Conservation (phyloP, 176 grass and related monocot species). For the Elymus sibiricus region DNA sequence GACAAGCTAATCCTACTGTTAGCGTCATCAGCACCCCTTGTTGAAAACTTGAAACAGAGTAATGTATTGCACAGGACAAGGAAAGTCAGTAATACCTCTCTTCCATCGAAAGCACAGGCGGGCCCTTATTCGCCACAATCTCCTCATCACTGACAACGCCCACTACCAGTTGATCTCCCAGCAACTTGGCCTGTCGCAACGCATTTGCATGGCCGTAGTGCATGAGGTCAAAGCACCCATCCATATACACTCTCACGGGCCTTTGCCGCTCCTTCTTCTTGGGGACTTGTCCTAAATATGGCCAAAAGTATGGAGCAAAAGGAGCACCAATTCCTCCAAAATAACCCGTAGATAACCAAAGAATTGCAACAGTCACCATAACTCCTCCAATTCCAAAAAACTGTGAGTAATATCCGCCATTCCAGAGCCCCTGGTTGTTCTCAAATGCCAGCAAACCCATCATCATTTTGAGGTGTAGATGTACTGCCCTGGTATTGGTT, state of each 20-base stretch:
- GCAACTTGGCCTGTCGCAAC: constrained; percentile 72
- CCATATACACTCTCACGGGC: constrained; percentile 88
- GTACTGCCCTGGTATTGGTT: not conserved
- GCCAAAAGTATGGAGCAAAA: constrained; percentile 61
- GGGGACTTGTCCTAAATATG: constrained; percentile 58
- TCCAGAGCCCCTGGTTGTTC: constrained; percentile 66
- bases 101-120: constrained; percentile 93
- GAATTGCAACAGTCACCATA: constrained; percentile 61
- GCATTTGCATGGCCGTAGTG: constrained; percentile 92
- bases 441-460: constrained; percentile 67
- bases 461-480: constrained; percentile 29
- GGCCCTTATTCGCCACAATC: constrained; percentile 87
- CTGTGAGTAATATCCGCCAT: constrained; percentile 59
- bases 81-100: constrained; percentile 51
- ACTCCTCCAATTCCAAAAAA: constrained; percentile 83
- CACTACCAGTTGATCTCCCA: constrained; percentile 76
- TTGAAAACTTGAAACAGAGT: not conserved
- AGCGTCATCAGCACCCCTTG: not conserved
- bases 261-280: constrained; percentile 60
- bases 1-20: not conserved
- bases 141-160: constrained; percentile 90
- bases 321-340: constrained; percentile 73
- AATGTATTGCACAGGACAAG: not conserved
- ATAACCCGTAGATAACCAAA: constrained; percentile 70
- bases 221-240: constrained; percentile 94